Evolutionary conservation across 768 basidiomycete species (phyloP), one percentile per base, ranked within the genome.

Genomic region (Tricholomella constricta): DNA sequence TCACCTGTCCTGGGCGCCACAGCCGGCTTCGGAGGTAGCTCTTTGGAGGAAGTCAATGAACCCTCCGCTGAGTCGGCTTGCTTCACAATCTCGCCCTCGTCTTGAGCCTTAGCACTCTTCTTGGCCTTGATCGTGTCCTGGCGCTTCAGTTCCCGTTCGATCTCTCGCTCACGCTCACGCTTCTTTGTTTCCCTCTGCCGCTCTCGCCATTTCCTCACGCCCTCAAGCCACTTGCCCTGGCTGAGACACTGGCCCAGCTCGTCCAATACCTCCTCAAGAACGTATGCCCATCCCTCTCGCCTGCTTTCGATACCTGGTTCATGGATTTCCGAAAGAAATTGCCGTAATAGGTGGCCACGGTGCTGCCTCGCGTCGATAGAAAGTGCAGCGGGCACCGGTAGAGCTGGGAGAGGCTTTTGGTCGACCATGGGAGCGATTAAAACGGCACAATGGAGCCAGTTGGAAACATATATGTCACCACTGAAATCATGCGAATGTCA

Each of bases 201-300:
- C 57, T 67, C 66, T 68, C 45, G 64, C 65, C 29, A 38, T 61
- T 70, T 67, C 63, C 67, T 76, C 41, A 81, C 61, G 8, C 75
- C 77, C 12, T 67, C 69, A 23, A 83, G 64, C 82, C 83, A 85
- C 9, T 73, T 72, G 2, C 74, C 78, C 1, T 68, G 55, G 22
- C 50, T 58, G 7, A 84, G 59, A 53, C 69, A 67, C 9, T 61
- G 62, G 1, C 78, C 72, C 0, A 87, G 62, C 36, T 74, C 75
- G 53, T 78, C 78, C 31, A 85, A 61, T 1, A 69, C 80, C 20
- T 71, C 70, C 61, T 83, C 78, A 9, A 86, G 58, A 4, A 68
- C 72, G 36, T 57, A 60, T 1, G 69, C 69, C 82, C 83, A 85
- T 1, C 61, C 65, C 17, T 79, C 76, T 15, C 61, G 62, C 43